Evolutionary conservation across 768 basidiomycete species (phyloP).

Genomic region (Tubosaeta sp.): DNA sequence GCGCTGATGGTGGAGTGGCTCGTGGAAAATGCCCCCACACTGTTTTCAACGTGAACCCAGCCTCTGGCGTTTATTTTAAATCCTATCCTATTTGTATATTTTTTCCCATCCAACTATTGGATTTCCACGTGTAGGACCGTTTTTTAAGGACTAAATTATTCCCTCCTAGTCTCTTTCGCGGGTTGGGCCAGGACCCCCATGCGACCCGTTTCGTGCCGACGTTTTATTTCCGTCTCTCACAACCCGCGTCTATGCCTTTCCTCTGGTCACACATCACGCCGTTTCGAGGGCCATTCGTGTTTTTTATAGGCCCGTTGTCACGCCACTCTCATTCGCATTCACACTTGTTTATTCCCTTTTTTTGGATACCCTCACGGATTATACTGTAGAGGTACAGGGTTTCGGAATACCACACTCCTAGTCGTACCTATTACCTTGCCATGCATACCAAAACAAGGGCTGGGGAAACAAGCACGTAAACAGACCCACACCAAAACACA

Average conservation of each 20-base stretch:
- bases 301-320: background rate
- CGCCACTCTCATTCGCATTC: background rate
- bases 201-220: slow-evolving; percentile 1
- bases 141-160: slow-evolving; percentile 19
- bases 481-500: background rate
- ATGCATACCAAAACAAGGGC: background rate
- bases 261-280: background rate
- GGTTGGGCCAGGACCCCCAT: slow-evolving; percentile 5
- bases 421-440: background rate
- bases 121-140: slow-evolving; percentile 8
- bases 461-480: background rate
- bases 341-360: background rate
- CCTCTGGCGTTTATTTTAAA: slow-evolving; percentile 1
- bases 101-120: slow-evolving; percentile 3
- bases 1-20: slow-evolving; percentile 92
- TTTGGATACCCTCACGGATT: background rate
- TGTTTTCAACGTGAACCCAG: slow-evolving; percentile 35
- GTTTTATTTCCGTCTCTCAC: background rate
- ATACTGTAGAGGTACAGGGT: slow-evolving; percentile 6
- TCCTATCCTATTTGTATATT: slow-evolving; percentile 30
- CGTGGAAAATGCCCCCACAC: slow-evolving; percentile 74
- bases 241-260: background rate
- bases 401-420: slow-evolving; percentile 17
- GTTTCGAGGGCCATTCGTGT: background rate
- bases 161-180: slow-evolving; percentile 3